These are phyloP conservation scores for Lasiosphaeria miniovina DNA, from an alignment of 495 filamentous ascomycete genomes.

Conservation along the genomic window DNA sequence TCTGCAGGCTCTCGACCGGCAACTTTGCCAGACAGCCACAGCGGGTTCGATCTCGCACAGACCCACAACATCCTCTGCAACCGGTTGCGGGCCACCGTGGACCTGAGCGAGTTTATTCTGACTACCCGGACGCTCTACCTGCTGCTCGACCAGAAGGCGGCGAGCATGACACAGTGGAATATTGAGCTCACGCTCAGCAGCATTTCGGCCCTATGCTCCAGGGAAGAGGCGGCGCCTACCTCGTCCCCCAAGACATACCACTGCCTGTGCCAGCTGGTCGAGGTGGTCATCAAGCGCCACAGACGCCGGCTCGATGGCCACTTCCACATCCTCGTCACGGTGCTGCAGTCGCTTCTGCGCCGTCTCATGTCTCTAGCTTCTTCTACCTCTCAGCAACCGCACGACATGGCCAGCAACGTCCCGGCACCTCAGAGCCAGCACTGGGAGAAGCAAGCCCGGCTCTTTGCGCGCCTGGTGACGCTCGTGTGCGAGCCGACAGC, in stretches of 20 bases:
- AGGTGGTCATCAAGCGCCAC: constrained; percentile 53
- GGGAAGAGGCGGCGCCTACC: constrained; percentile 12
- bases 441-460: constrained; percentile 52
- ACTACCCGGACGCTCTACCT: constrained; percentile 51
- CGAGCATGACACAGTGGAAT: constrained; percentile 64
- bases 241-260: constrained; percentile 42
- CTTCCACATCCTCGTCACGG: constrained; percentile 66
- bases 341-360: constrained; percentile 61
- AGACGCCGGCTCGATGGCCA: constrained; percentile 46
- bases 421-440: not conserved
- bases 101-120: constrained; percentile 50
- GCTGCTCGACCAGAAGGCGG: constrained; percentile 54
- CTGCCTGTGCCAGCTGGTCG: constrained; percentile 59
- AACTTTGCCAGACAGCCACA: not conserved
- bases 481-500: constrained; percentile 76
- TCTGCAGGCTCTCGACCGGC: constrained; percentile 13
- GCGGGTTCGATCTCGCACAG: constrained; percentile 27
- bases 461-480: constrained; percentile 69
- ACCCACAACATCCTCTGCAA: constrained; percentile 30
- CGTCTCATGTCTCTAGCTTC: constrained; percentile 51
- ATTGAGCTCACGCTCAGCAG: constrained; percentile 61
- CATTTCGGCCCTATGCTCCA: constrained; percentile 52
- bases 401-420: not conserved
- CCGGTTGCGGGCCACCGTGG: constrained; percentile 7
- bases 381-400: constrained; percentile 10